Evolutionary conservation across 2,329 filamentous ascomycete genomes (phyloP).

Genomic region (Stagonosporopsis vannaccii): DNA sequence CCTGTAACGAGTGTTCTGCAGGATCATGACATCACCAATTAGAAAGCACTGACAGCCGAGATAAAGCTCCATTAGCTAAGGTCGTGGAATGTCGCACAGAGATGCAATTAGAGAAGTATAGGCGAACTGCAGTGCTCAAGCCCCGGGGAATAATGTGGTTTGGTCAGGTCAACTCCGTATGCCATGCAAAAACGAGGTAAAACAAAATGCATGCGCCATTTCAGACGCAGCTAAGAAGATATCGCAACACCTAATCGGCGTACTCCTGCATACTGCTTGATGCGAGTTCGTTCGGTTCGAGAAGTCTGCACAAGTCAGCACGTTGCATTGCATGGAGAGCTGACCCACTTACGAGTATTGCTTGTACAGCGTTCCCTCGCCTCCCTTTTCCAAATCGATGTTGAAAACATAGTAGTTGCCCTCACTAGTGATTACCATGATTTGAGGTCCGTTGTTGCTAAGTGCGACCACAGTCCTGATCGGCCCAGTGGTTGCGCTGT

Average conservation of each 20-base stretch:
- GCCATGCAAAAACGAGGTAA: constrained; percentile 37
- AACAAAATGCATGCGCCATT: not conserved
- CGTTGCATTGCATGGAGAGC: not conserved
- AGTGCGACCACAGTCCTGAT: constrained; percentile 94
- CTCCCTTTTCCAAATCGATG: constrained; percentile 92
- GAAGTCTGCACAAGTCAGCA: constrained; percentile 39
- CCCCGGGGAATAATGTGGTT: constrained; percentile 33
- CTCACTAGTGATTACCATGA: constrained; percentile 98
- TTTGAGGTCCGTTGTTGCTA: constrained; percentile 91
- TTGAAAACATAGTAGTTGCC: constrained; percentile 95
- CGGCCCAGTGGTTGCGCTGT: constrained; percentile 55
- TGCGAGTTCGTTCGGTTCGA: constrained; percentile 46
- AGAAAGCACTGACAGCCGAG: constrained; percentile 1
- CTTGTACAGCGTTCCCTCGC: constrained; percentile 88
- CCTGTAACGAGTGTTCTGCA: constrained; percentile 2
- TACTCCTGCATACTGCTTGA: constrained; percentile 41
- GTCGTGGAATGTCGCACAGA: constrained; percentile 12
- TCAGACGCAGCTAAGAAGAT: constrained; percentile 1
- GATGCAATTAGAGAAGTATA: constrained; percentile 18
- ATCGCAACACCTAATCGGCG: constrained; percentile 30
- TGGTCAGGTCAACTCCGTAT: constrained; percentile 34
- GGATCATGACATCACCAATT: constrained; percentile 9
- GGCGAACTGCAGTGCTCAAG: constrained; percentile 22
- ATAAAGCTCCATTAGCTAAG: not conserved
- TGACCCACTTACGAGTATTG: constrained; percentile 80